These are phyloP conservation scores for Alternaria triticimaculans DNA, from an alignment of 2,329 filamentous ascomycete genomes.

Conservation along the genomic window DNA sequence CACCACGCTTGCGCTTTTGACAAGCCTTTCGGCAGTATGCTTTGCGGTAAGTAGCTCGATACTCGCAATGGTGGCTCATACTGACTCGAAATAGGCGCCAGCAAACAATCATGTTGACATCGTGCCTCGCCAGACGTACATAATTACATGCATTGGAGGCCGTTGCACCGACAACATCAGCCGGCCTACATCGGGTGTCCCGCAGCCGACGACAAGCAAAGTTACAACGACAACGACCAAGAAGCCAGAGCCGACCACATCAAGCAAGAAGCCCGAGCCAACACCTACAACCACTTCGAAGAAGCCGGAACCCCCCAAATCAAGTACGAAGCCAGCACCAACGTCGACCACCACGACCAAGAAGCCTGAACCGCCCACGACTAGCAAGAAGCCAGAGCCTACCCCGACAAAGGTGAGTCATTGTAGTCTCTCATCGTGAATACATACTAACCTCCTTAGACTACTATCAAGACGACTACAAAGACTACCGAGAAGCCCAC, in stretches of 20 bases:
- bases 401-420: slow-evolving; percentile 12
- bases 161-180: slow-evolving; percentile 18
- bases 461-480: slow-evolving; percentile 12
- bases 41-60: slow-evolving; percentile 25
- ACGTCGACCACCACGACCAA: slow-evolving; percentile 3
- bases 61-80: background rate
- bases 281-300: background rate
- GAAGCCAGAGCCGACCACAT: slow-evolving; percentile 14
- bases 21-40: slow-evolving; percentile 19
- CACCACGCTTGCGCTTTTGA: slow-evolving; percentile 16
- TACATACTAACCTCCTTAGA: background rate
- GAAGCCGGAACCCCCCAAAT: background rate
- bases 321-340: background rate
- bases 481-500: slow-evolving; percentile 14
- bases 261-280: slow-evolving; percentile 9
- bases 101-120: slow-evolving; percentile 19
- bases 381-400: slow-evolving; percentile 10
- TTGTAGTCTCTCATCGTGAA: background rate
- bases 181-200: slow-evolving; percentile 6
- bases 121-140: slow-evolving; percentile 36
- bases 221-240: slow-evolving; percentile 13
- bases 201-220: slow-evolving; percentile 17
- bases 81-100: slow-evolving; percentile 21
- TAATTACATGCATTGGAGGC: slow-evolving; percentile 35
- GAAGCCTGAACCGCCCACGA: slow-evolving; percentile 13